Evolutionary conservation across 2,329 filamentous ascomycete genomes (phyloP).

Genomic region (Venturia effusa): DNA sequence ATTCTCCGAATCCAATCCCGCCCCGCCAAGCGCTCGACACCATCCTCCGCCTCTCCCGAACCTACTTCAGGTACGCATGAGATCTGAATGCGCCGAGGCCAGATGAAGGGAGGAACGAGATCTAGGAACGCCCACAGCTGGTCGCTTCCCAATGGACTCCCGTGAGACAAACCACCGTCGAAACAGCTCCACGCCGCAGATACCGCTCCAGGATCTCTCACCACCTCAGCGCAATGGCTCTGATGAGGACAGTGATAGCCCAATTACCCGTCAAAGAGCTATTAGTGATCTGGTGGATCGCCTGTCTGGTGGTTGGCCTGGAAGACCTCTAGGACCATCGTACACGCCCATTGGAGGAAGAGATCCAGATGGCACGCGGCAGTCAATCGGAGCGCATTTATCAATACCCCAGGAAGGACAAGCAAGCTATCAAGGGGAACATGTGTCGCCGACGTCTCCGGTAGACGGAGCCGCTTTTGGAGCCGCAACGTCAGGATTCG

Average conservation of each 20-base stretch:
- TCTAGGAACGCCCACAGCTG: constrained; percentile 1
- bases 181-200: constrained; percentile 12
- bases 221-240: constrained; percentile 10
- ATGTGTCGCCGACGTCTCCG: constrained; percentile 28
- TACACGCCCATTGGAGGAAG: constrained; percentile 24
- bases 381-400: constrained; percentile 26
- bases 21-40: not conserved
- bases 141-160: constrained; percentile 11
- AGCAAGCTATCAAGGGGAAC: constrained; percentile 25
- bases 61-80: not conserved
- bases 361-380: constrained; percentile 33
- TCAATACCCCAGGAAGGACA: constrained; percentile 22
- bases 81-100: constrained; percentile 2
- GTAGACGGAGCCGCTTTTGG: constrained; percentile 37
- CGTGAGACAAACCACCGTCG: constrained; percentile 10
- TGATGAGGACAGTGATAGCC: constrained; percentile 19
- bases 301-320: constrained; percentile 10
- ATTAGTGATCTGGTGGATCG: constrained; percentile 6
- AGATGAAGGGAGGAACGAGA: constrained; percentile 4
- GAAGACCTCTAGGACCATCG: constrained; percentile 14
- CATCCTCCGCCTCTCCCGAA: not conserved
- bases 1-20: not conserved
- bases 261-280: constrained; percentile 19
- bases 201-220: constrained; percentile 33
- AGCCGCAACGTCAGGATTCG: constrained; percentile 35